Base-by-base conservation (phyloP, 2,329 filamentous ascomycete genomes). In the Westerdykella aurantiaca region DNA sequence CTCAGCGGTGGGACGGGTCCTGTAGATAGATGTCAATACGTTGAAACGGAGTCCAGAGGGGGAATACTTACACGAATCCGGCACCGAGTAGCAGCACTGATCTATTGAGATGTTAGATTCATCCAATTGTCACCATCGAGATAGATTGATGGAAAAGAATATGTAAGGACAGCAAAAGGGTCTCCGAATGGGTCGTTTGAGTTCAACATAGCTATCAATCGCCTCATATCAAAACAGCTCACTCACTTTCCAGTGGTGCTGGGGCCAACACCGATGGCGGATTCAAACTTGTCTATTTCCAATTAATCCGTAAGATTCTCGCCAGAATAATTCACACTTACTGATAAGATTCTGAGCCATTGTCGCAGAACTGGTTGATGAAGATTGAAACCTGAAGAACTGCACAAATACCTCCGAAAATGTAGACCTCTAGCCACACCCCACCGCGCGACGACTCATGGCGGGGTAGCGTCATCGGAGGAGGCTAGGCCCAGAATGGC, bases 1-100 rank as follows among this genome's bases (percentile, higher is more conserved):
- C 57, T 81, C 77, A 42, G 77, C 73, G 38, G 77, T 79, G n/a
- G 79, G 78, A 44, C 72, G 69, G 29, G 78, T 77, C 47, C 66
- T 67, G 40, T 25, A 10, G 17, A 22, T 25, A 10, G 17, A 22
- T 33, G 37, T 61, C 38, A 60, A 53, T 45, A 29, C 34, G 34
- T 12, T n/a, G 29, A n/a, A 9, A 43, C n/a, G 17, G 18, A 39
- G 31, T 17, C 29, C n/a, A n/a, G n/a, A 16, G 2, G 12, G 6
- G 38, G 45, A 35, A n/a, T 37, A 45, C 63, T 42, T 61, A 65
- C 62, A 67, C 66, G 43, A 69, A 69, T 29, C 66, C 66, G 41
- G 66, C 63, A 48, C 66, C 66, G 16, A 69, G 66, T 40, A 69
- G 52, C 10, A 69, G 63, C 44, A 64, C 63, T 11, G 64, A 66